phyloP scores from a whole-genome alignment of 2,329 filamentous ascomycete species.

The Alternaria atra region DNA sequence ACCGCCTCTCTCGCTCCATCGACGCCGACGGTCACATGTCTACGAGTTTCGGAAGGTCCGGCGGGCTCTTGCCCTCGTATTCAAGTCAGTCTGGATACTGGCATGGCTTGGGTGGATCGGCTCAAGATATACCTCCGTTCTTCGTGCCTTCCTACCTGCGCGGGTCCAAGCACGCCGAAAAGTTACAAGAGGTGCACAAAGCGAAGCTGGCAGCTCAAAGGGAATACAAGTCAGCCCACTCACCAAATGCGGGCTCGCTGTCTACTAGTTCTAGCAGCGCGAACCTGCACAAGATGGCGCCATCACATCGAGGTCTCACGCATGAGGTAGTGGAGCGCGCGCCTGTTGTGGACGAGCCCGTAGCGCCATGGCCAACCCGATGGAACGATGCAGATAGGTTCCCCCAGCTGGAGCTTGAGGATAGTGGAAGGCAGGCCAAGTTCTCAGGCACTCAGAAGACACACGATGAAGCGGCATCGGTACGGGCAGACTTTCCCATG shows the following conservation, averaged over 20 bases:
- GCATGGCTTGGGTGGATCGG: constrained; percentile 35
- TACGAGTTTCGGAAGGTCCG: constrained; percentile 53
- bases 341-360: constrained; percentile 64
- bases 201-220: constrained; percentile 63
- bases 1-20: constrained; percentile 52
- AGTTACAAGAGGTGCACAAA: constrained; percentile 74
- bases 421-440: constrained; percentile 76
- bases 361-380: constrained; percentile 78
- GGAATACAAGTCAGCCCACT: constrained; percentile 53
- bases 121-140: constrained; percentile 61
- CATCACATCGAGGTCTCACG: constrained; percentile 78
- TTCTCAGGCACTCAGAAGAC: constrained; percentile 66
- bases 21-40: constrained; percentile 61
- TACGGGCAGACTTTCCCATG: constrained; percentile 86
- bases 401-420: constrained; percentile 74
- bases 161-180: constrained; percentile 79
- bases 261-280: constrained; percentile 67
- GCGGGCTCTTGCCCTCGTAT: constrained; percentile 56
- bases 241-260: constrained; percentile 58
- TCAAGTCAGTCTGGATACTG: constrained; percentile 57
- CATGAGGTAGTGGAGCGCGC: constrained; percentile 85
- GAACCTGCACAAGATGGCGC: constrained; percentile 68
- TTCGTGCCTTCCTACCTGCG: constrained; percentile 86
- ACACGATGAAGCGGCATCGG: constrained; percentile 78
- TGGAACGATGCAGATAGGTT: constrained; percentile 86